Conservation (phyloP, 176 grass and related monocot species). For the Tillandsia fasciculata region DNA sequence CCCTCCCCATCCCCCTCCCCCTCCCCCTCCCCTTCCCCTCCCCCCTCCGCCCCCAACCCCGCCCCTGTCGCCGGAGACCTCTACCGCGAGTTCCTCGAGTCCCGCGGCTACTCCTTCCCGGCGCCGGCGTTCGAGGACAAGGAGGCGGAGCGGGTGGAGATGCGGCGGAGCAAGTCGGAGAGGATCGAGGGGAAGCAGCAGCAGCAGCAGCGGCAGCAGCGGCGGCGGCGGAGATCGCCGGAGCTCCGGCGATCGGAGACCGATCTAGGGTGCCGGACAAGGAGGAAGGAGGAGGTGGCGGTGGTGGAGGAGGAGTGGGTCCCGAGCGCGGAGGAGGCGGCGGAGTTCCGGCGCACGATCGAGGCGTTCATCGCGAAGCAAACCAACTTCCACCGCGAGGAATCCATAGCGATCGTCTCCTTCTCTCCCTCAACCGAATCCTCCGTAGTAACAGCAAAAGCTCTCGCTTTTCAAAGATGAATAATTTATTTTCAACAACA, state of each 20-base stretch:
- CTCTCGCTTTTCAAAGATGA: background rate
- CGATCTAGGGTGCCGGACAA: constrained; percentile 27
- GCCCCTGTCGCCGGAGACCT: background rate
- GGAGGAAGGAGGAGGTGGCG: constrained; percentile 25
- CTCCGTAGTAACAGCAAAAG: background rate
- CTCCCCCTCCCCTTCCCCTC: background rate
- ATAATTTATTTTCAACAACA: background rate
- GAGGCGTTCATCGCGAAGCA: constrained; percentile 92
- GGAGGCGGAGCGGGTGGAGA: constrained; percentile 14
- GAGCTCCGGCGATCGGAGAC: constrained; percentile 58
- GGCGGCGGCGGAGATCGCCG: constrained; percentile 22
- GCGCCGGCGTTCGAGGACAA: constrained; percentile 33
- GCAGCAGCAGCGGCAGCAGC: background rate
- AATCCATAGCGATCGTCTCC: constrained; percentile 41
- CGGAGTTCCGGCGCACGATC: constrained; percentile 58
- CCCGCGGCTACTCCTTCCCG: background rate
- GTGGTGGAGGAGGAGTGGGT: constrained; percentile 21
- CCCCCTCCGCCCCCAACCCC: background rate
- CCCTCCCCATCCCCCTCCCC: background rate
- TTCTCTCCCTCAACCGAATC: no score
- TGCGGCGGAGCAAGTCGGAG: constrained; percentile 47
- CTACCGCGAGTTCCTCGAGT: constrained; percentile 1
- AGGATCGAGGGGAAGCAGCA: constrained; percentile 27
- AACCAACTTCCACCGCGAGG: constrained; percentile 68
- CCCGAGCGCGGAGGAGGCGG: constrained; percentile 44